A percentile compares a stretch with the other conserved stretches of the same genome.
phyloP scores from a whole-genome alignment of 2,329 filamentous ascomycete species.

The Penicillium sp. region DNA sequence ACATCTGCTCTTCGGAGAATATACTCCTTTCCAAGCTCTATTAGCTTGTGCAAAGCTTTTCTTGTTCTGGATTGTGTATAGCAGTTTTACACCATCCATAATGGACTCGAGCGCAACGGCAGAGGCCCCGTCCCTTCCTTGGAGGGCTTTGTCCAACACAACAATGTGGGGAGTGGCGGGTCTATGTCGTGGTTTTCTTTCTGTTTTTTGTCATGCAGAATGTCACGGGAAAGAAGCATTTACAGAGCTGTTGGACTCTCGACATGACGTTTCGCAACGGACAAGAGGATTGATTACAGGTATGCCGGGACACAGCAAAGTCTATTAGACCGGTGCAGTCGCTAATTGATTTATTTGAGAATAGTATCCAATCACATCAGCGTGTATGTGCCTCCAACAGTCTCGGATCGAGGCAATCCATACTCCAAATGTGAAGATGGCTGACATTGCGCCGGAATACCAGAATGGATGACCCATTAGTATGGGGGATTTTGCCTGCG shows the following conservation, averaged over 20 bases:
- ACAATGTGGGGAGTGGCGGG: constrained; percentile 66
- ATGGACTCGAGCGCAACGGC: constrained; percentile 38
- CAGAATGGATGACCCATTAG: constrained; percentile 85
- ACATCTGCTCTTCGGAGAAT: constrained; percentile 5
- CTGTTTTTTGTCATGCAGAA: constrained; percentile 64
- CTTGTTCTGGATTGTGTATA: constrained; percentile 10
- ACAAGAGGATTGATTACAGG: constrained; percentile 74
- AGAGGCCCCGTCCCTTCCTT: constrained; percentile 42
- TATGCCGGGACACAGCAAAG: constrained; percentile 29
- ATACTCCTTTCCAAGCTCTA: constrained; percentile 6
- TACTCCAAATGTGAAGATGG: constrained; percentile 12
- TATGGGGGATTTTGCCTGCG: constrained; percentile 81
- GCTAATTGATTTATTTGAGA: constrained; percentile 1
- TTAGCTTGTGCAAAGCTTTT: constrained; percentile 2
- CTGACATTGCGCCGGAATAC: constrained; percentile 23
- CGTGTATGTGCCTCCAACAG: constrained; percentile 57
- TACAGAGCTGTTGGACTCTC: constrained; percentile 63
- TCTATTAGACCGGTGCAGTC: neutral
- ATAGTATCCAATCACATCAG: constrained; percentile 79
- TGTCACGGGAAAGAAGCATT: constrained; percentile 69
- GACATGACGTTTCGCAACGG: constrained; percentile 57
- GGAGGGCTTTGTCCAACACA: constrained; percentile 64
- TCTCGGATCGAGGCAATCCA: constrained; percentile 14
- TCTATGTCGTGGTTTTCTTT: constrained; percentile 65
- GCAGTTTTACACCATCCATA: constrained; percentile 17